These are phyloP conservation scores for Xylaria sp. DNA, from an alignment of 2,329 filamentous ascomycete genomes.

Conservation along the genomic window DNA sequence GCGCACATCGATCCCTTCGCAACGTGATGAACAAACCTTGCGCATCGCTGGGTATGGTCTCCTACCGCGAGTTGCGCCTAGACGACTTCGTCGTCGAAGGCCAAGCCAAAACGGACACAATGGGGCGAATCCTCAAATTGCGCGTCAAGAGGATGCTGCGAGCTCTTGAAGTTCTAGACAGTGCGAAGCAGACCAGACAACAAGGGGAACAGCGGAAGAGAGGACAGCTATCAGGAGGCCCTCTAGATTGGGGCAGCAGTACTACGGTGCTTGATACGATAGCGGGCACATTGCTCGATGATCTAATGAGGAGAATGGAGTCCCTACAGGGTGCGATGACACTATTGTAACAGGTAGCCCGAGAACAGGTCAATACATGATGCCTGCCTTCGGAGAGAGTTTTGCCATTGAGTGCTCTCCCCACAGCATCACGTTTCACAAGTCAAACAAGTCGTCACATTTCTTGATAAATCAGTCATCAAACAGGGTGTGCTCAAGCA, in stretches of 20 bases:
- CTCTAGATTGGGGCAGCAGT: slow-evolving; percentile 29
- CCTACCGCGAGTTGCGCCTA: slow-evolving; percentile 21
- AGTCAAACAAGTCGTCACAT: no score
- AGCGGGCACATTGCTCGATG: slow-evolving; percentile 28
- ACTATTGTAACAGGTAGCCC: slow-evolving; percentile 11
- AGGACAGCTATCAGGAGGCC: slow-evolving; percentile 19
- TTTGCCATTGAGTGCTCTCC: no score
- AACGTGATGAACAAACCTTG: slow-evolving; percentile 27
- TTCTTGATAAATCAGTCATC: no score
- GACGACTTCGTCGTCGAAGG: slow-evolving; percentile 25
- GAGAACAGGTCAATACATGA: neutral
- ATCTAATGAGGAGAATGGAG: slow-evolving; percentile 35
- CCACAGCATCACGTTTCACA: no score
- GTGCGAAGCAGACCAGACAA: neutral
- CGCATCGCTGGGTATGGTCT: slow-evolving; percentile 18
- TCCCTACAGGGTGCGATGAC: slow-evolving; percentile 36
- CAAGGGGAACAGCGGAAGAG: neutral
- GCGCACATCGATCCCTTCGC: slow-evolving; percentile 36
- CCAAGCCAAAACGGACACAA: slow-evolving; percentile 23
- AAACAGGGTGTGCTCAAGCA: no score
- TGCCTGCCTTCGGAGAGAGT: no score
- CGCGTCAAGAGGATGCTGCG: slow-evolving; percentile 32
- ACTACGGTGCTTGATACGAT: slow-evolving; percentile 4
- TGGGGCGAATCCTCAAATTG: slow-evolving; percentile 18
- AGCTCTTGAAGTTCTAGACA: slow-evolving; percentile 21